These are phyloP conservation scores for Myriosclerotinia duriaeana DNA, from an alignment of 2,329 filamentous ascomycete genomes.

Conservation along the genomic window DNA sequence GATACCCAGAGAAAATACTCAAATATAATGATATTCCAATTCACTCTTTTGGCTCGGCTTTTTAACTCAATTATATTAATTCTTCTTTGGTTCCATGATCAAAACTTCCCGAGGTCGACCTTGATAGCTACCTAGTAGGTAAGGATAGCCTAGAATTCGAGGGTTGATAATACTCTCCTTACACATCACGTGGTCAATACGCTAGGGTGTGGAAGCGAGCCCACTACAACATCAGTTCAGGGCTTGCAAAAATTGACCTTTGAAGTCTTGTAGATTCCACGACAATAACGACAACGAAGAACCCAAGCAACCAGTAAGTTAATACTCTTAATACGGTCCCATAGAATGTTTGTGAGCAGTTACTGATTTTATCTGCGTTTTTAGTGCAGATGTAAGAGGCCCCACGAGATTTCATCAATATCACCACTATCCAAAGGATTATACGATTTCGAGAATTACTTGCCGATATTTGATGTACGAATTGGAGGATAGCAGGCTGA, in stretches of 20 bases:
- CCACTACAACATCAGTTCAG: no score
- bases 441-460: background rate
- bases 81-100: background rate
- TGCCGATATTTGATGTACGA: slow-evolving; percentile 6
- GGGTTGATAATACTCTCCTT: background rate
- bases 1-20: slow-evolving; percentile 8
- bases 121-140: background rate
- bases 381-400: slow-evolving; percentile 84
- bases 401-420: slow-evolving; percentile 38
- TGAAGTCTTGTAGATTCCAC: slow-evolving; percentile 23
- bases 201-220: slow-evolving; percentile 13
- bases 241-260: no score
- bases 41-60: no score
- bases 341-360: slow-evolving; percentile 12
- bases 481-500: slow-evolving; percentile 30
- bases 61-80: background rate
- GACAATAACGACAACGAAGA: slow-evolving; percentile 36
- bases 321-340: slow-evolving; percentile 9
- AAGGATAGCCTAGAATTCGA: slow-evolving; percentile 7
- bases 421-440: slow-evolving; percentile 25
- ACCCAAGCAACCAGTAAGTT: slow-evolving; percentile 55
- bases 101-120: background rate
- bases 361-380: slow-evolving; percentile 42
- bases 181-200: background rate
- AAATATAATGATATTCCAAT: background rate